Evolutionary conservation across 2,329 filamentous ascomycete genomes (phyloP).

Genomic region (Coniochaeta ligniaria): DNA sequence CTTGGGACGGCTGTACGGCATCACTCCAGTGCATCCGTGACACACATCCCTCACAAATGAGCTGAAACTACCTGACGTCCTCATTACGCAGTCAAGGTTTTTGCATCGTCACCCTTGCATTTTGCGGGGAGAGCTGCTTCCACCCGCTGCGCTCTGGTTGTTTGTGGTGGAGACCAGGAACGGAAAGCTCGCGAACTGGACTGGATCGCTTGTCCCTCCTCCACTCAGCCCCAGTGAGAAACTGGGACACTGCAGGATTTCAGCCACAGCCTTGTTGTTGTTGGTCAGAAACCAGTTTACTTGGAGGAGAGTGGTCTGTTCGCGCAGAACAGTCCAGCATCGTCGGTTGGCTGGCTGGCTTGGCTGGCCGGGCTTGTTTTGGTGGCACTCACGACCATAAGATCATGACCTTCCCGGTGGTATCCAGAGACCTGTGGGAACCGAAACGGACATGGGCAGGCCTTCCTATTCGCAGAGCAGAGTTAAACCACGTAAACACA

Average conservation of each 20-base stretch:
- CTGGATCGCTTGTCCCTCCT: background rate
- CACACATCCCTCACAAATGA: background rate
- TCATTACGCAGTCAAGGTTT: background rate
- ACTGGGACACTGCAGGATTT: background rate
- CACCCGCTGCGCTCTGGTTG: background rate
- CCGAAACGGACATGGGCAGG: background rate
- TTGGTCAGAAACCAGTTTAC: background rate
- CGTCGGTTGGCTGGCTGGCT: background rate
- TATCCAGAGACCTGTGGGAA: background rate
- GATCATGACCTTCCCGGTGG: background rate
- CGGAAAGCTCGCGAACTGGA: background rate
- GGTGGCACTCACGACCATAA: background rate
- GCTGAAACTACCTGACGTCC: background rate
- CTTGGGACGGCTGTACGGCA: background rate
- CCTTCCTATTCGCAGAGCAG: background rate
- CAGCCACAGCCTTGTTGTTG: background rate
- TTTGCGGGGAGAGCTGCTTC: background rate
- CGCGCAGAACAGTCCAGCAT: background rate
- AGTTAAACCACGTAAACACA: background rate
- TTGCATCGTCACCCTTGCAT: background rate
- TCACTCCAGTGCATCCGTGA: background rate
- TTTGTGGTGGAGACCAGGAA: background rate
- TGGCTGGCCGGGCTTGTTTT: no score
- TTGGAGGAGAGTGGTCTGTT: background rate
- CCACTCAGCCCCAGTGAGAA: background rate